phyloP scores from a whole-genome alignment of 768 basidiomycete genomes.

The Dendrothele bispora region DNA sequence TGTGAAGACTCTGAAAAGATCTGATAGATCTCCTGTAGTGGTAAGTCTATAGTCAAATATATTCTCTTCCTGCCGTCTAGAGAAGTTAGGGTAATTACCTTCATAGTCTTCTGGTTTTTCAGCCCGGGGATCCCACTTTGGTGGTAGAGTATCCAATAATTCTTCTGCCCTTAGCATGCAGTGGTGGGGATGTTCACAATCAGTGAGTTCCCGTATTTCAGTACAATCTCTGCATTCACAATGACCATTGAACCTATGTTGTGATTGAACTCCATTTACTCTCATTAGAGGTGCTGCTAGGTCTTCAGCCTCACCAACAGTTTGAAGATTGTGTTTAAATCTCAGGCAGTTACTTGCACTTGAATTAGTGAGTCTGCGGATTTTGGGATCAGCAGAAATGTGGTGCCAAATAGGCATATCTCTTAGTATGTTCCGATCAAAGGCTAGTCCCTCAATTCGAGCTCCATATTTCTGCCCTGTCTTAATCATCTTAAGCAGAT shows the following conservation, averaged over 20 bases:
- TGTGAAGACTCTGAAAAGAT: slow-evolving; percentile 10
- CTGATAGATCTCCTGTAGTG: neutral
- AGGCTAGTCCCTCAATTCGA: slow-evolving; percentile 10
- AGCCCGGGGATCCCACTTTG: slow-evolving; percentile 12
- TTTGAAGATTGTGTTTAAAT: slow-evolving; percentile 2
- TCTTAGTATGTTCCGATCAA: neutral
- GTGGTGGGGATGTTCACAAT: slow-evolving; percentile 4
- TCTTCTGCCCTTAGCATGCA: slow-evolving; percentile 6
- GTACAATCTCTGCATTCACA: slow-evolving; percentile 7
- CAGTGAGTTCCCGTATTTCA: neutral
- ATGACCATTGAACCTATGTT: neutral
- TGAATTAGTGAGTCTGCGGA: neutral
- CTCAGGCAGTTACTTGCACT: slow-evolving; percentile 7
- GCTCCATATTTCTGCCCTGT: slow-evolving; percentile 6
- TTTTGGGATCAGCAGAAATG: neutral
- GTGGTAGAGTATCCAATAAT: slow-evolving; percentile 5
- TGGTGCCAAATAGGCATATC: slow-evolving; percentile 15
- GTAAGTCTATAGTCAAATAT: slow-evolving; percentile 1
- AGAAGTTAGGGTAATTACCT: neutral
- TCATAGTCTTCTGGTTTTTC: slow-evolving; percentile 9
- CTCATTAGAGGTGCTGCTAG: neutral
- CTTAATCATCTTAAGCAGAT: slow-evolving; percentile 7
- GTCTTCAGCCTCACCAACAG: slow-evolving; percentile 8
- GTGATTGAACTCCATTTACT: too few species aligned
- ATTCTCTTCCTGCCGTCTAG: neutral